Conservation (phyloP, 495 filamentous ascomycete genomes). For the Apodospora peruviana region DNA sequence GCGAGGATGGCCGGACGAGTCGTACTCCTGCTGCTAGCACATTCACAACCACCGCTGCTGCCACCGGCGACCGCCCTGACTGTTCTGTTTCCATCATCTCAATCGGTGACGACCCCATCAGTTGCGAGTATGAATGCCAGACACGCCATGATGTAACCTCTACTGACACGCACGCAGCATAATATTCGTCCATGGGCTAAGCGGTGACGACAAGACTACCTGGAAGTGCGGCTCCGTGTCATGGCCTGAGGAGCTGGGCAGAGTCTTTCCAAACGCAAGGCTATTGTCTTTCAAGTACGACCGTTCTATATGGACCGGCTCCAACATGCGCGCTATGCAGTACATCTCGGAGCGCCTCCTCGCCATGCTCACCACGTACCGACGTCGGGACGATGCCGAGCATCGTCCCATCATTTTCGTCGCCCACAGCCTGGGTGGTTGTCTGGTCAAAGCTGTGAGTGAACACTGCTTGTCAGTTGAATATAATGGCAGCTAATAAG, state of each 20-base stretch:
- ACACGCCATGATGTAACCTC: not conserved
- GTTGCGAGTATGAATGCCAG: not conserved
- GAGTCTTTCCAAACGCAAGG: not conserved
- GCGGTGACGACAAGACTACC: conserved; percentile 3
- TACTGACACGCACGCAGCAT: not conserved
- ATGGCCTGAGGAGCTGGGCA: conserved; percentile 1
- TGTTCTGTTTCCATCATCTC: not conserved
- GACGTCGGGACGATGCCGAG: not conserved
- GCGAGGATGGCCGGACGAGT: not conserved
- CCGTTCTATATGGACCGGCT: conserved; percentile 5
- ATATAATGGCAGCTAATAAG: no score
- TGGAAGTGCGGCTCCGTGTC: not conserved
- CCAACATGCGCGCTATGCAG: not conserved
- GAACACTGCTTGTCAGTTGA: not conserved
- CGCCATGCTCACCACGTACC: not conserved
- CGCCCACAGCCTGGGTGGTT: conserved; percentile 7
- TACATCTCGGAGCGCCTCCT: not conserved
- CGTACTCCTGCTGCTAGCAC: no score
- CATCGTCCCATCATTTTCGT: conserved; percentile 8
- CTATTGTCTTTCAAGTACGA: conserved; percentile 6
- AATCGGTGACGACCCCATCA: not conserved
- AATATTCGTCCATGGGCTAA: conserved; percentile 10
- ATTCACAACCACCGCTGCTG: no score
- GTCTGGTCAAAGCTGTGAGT: conserved; percentile 7
- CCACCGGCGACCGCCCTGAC: not conserved